A percentile compares a stretch with the other conserved stretches of the same genome.
These are phyloP conservation scores for Arctium minus DNA, from an alignment of 129 eudicot species.

Conservation along the genomic window DNA sequence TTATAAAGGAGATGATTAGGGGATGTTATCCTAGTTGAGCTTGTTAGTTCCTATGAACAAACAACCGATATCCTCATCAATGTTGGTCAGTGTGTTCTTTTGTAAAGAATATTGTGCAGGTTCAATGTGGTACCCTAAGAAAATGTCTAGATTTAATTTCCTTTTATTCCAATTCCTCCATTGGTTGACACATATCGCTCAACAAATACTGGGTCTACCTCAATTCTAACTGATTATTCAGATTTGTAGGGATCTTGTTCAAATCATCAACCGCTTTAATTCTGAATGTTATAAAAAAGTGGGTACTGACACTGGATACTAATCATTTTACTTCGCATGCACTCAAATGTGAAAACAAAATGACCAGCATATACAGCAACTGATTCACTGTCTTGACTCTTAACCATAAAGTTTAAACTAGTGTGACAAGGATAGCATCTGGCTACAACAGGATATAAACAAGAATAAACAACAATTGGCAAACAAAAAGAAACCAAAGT, in stretches of 20 bases:
- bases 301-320: no score
- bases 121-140: neutral
- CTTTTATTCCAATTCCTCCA: neutral
- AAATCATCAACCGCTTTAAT: no score
- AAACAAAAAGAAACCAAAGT: neutral
- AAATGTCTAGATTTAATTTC: neutral
- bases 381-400: neutral
- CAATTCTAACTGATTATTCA: no score
- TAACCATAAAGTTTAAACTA: neutral
- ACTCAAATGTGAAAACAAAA: neutral
- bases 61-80: neutral
- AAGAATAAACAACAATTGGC: neutral
- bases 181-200: neutral
- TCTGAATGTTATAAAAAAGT: no score
- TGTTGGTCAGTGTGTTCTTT: neutral
- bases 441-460: neutral
- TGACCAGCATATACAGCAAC: neutral
- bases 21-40: no score
- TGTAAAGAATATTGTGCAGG: neutral
- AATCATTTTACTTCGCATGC: no score
- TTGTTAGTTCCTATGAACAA: no score
- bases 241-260: no score
- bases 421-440: neutral
- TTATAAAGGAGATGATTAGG: no score
- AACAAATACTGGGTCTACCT: neutral